phyloP scores from a whole-genome alignment of 2,329 filamentous ascomycete species.

The Cadophora malorum region DNA sequence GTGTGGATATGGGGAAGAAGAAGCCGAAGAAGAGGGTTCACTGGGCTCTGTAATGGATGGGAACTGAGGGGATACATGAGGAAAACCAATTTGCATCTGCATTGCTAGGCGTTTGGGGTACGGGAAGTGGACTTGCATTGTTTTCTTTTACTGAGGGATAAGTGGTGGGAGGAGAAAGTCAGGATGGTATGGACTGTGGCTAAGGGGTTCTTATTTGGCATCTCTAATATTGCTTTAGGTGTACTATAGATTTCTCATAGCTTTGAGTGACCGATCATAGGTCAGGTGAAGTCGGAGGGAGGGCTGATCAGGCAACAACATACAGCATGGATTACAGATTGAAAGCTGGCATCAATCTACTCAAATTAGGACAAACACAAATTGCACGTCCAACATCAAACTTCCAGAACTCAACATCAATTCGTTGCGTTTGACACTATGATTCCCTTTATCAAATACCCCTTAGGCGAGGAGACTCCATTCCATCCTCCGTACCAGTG shows the following conservation, averaged over 20 bases:
- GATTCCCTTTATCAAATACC: too few species aligned
- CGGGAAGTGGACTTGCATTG: not conserved
- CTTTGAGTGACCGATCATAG: not conserved
- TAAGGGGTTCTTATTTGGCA: not conserved
- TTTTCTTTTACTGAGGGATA: not conserved
- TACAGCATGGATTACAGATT: not conserved
- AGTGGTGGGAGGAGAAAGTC: not conserved
- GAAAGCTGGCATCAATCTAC: not conserved
- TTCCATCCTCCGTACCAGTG: too few species aligned
- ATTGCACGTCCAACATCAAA: too few species aligned
- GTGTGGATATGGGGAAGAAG: conserved; percentile 34
- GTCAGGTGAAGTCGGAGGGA: not conserved
- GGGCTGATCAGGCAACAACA: not conserved
- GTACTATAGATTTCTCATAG: not conserved
- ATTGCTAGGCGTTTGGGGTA: conserved; percentile 22
- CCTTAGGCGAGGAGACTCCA: too few species aligned
- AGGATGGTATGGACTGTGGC: not conserved
- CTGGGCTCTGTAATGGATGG: conserved; percentile 39
- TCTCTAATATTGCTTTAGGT: not conserved
- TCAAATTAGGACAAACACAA: too few species aligned
- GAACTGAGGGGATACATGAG: not conserved
- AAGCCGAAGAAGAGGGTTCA: conserved; percentile 45
- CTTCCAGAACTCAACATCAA: too few species aligned
- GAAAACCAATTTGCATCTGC: conserved; percentile 16
- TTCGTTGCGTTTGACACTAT: too few species aligned